Evolutionary conservation across 2,329 filamentous ascomycete genomes (phyloP), one percentile per base, ranked within the genome.

Genomic region (Decorospora gaudefroyi): DNA sequence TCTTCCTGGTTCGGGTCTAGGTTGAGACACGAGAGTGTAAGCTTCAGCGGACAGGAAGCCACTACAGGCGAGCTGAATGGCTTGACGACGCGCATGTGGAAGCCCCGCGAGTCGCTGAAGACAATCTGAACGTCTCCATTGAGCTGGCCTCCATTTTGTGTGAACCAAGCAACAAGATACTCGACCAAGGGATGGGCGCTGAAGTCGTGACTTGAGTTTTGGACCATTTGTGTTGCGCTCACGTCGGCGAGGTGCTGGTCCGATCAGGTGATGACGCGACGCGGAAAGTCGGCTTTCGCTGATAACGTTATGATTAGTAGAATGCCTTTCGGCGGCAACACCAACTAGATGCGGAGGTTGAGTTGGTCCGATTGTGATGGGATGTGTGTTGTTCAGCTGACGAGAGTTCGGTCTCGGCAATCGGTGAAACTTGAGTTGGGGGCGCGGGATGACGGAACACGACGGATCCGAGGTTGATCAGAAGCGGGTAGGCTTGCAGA

Each of bases 21-120:
- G 35, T 68, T 71, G 33, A 70, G 62, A 52, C 54, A 52, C 8
- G 69, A 72, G 3, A 72, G 51, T 4, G 68, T 67, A 17, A 71
- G 56, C 25, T 46, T 51, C 18, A 69, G 42, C 7, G 68, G 69
- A 38, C 68, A 69, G 19, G 44, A 59, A 31, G 57, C 65, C 13
- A 67, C 56, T 19, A 51, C 38, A 23, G 60, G 49, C 38, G 57
- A 53, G 42, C 12, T 45, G 26, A 61, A 49, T 15, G 53, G 50
- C 26, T 49, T 51, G 11, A 46, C 26, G 29, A 65, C 63, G 38
- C 58, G 59, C 49, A 68, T 50, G 51, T 69, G 60, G 41, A 65
- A 64, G 54, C 68, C 65, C 48, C 48, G 46, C 32, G 57, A 51
- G 15, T 56, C 23, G 44, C 50, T 59, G 42, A 60, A 53, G n/a